Conservation (phyloP, 306 rosid genomes). For the Acacia melanoxylon region DNA sequence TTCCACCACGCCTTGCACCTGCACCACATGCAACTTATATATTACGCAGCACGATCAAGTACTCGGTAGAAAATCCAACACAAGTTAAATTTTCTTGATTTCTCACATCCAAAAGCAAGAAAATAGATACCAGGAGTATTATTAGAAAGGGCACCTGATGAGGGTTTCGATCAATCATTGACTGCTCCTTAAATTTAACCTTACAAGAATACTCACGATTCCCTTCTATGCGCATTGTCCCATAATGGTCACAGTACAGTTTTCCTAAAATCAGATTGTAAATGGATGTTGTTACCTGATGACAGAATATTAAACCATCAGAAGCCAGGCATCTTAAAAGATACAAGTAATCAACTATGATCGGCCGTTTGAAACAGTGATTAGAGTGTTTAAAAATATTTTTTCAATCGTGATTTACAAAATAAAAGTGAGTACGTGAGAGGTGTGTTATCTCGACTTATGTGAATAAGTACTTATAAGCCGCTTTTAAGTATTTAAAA, state of each 20-base stretch:
- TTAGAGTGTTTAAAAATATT: too few relatives aligned
- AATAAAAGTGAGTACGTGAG: too few relatives aligned
- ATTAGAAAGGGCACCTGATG: slow-evolving; percentile 54
- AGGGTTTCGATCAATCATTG: slow-evolving; percentile 69
- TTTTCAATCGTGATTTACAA: too few relatives aligned
- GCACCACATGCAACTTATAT: slow-evolving; percentile 22
- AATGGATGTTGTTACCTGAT: slow-evolving; percentile 77
- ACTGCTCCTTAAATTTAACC: slow-evolving; percentile 77
- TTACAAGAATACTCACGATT: slow-evolving; percentile 61
- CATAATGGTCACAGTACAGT: slow-evolving; percentile 73
- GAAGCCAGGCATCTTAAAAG: not conserved
- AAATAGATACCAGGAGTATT: not conserved
- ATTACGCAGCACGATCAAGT: slow-evolving; percentile 19
- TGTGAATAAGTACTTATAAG: too few relatives aligned
- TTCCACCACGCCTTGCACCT: slow-evolving; percentile 73
- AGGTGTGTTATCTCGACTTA: too few relatives aligned
- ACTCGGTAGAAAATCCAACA: not conserved
- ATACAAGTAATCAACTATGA: not conserved
- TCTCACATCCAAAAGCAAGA: not conserved
- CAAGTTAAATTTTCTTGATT: not conserved
- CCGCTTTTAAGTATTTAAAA: not conserved
- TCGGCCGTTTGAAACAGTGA: too few relatives aligned
- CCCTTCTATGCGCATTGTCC: slow-evolving; percentile 76
- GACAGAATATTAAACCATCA: slow-evolving; percentile 24
- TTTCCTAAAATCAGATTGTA: slow-evolving; percentile 82